These are phyloP conservation scores for Ophiostoma quercus DNA, from an alignment of 2,329 filamentous ascomycete genomes.

Conservation along the genomic window DNA sequence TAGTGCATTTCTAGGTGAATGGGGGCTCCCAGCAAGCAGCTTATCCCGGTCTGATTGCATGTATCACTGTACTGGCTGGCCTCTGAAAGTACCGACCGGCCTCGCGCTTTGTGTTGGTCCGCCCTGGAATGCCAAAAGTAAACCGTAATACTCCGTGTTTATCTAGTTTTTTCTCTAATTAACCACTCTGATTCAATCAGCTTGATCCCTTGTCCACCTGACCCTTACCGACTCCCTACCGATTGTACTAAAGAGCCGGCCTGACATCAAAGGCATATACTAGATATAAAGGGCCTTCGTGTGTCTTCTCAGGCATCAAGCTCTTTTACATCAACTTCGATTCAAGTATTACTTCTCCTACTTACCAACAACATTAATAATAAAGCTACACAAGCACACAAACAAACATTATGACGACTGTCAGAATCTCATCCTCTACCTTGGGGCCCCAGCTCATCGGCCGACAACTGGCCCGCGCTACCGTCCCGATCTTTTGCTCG, in stretches of 20 bases:
- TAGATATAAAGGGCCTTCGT: background rate
- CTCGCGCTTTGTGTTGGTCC: background rate
- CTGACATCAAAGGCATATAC: background rate
- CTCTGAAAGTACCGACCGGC: background rate
- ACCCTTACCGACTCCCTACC: no score
- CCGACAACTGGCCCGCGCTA: slow-evolving; percentile 18
- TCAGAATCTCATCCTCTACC: slow-evolving; percentile 14
- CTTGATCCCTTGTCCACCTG: no score
- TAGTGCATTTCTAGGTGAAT: background rate
- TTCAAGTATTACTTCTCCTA: background rate
- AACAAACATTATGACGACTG: slow-evolving; percentile 22
- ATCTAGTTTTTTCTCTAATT: background rate
- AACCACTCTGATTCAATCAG: no score
- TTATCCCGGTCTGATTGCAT: no score
- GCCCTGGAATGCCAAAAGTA: background rate
- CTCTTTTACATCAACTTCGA: background rate
- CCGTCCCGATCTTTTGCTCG: slow-evolving; percentile 19
- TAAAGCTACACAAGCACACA: background rate
- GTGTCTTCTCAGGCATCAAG: background rate
- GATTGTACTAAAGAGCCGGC: no score
- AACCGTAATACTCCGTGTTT: background rate
- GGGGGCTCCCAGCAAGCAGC: background rate
- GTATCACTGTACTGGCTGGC: background rate
- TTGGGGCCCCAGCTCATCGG: slow-evolving; percentile 21
- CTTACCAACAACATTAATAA: background rate